Percentiles rank a stretch among this genome's conserved stretches.
These are phyloP conservation scores for Terfezia boudieri DNA, from an alignment of 495 filamentous ascomycete genomes.

Conservation along the genomic window DNA sequence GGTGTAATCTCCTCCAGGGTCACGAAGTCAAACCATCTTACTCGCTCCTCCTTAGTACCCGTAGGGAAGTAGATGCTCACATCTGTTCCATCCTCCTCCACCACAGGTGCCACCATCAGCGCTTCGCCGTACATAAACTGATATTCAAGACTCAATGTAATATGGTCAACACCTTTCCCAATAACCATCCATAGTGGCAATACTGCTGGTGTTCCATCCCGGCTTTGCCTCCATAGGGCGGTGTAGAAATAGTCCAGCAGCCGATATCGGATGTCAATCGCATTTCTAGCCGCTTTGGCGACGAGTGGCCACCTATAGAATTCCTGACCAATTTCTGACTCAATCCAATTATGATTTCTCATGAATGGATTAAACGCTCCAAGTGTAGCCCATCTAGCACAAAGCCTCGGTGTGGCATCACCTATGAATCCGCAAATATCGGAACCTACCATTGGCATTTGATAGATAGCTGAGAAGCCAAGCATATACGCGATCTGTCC, in stretches of 20 bases:
- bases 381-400: slow-evolving; percentile 62
- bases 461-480: slow-evolving; percentile 58
- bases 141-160: slow-evolving; percentile 34
- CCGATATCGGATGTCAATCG: slow-evolving; percentile 52
- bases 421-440: slow-evolving; percentile 62
- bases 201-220: slow-evolving; percentile 38
- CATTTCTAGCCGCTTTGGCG: slow-evolving; percentile 40
- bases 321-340: slow-evolving; percentile 37
- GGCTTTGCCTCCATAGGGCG: slow-evolving; percentile 37
- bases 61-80: slow-evolving; percentile 53
- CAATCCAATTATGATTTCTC: slow-evolving; percentile 44
- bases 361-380: slow-evolving; percentile 69
- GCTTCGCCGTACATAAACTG: slow-evolving; percentile 58
- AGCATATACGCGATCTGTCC: slow-evolving; percentile 44
- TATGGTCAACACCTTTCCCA: slow-evolving; percentile 32
- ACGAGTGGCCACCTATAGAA: slow-evolving; percentile 55
- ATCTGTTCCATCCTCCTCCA: slow-evolving; percentile 35
- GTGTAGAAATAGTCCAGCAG: slow-evolving; percentile 72
- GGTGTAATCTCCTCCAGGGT: slow-evolving; percentile 41
- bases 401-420: slow-evolving; percentile 55
- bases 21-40: too few species aligned
- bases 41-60: slow-evolving; percentile 31
- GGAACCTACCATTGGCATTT: slow-evolving; percentile 65
- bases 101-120: slow-evolving; percentile 54
- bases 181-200: slow-evolving; percentile 51